A percentile compares a stretch with the other conserved stretches of the same genome.
Evolutionary conservation across 148 eudicot genomes (phyloP).

Genomic region (Silene conica): DNA sequence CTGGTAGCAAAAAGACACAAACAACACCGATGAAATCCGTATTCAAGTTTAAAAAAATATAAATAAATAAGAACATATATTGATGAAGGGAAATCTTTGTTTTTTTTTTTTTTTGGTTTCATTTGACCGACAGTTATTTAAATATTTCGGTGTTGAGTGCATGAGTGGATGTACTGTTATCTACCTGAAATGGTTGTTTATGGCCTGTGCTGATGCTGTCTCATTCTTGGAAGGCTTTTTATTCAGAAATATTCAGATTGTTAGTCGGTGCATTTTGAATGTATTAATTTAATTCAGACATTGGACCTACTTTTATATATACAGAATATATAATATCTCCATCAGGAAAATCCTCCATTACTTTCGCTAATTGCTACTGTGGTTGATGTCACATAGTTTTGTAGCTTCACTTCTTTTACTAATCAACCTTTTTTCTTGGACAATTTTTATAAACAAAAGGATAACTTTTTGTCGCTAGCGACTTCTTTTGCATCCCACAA

Average conservation of each 20-base stretch:
- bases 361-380: background rate
- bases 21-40: background rate
- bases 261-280: background rate
- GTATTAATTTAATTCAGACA: constrained; percentile 5
- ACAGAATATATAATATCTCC: background rate
- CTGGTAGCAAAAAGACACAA: background rate
- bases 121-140: background rate
- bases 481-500: constrained; percentile 18
- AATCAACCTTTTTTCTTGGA: constrained; percentile 3
- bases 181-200: background rate
- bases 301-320: constrained; percentile 20
- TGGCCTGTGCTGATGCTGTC: background rate
- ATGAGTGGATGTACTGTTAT: constrained; percentile 12
- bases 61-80: background rate
- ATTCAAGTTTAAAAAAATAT: background rate
- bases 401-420: constrained; percentile 8
- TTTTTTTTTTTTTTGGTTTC: background rate
- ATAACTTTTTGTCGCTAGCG: background rate
- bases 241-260: background rate
- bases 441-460: background rate
- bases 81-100: background rate
- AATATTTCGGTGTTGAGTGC: constrained; percentile 5
- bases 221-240: background rate
- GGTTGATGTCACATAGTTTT: background rate
- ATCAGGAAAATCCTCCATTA: background rate